Evolutionary conservation across 805 yeast genomes (phyloP), one percentile per base, ranked within the genome.

Genomic region (Komagataella phaffii): DNA sequence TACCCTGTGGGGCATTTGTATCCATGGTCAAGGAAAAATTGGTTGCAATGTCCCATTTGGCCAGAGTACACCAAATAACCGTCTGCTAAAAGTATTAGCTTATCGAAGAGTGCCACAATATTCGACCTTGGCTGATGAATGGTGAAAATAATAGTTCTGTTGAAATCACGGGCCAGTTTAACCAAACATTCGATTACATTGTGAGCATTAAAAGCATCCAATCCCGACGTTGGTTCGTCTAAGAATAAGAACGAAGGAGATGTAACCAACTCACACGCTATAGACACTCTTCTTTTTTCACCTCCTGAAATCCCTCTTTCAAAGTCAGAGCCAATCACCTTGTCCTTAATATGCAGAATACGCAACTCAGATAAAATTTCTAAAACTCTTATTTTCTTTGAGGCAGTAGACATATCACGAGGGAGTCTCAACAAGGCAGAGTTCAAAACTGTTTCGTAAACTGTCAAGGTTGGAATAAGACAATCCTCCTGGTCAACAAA

Each of bases 101-200:
- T 83, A 62, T 91, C 96, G 65, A 93, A 93, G 53, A 88, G 68
- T 0, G 96, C 83, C 40, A 93, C 97, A 63, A 93, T 91, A 61
- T 93, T 93, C 53, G 96, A 87, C 61, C 99, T 76, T 8, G 99
- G 99, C 64, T 93, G 99, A 68, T 93, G 99, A 57, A 93, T 93
- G 0, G 99, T 88, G 63, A 93, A 85, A 1, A 93, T 79, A 49
- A 93, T 81, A 0, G 99, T 91, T 62, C 98, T 80, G 54, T 85
- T 82, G 64, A 83, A 86, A 59, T 81, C 84, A 53, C 81, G 75
- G 0, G 97, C 88, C 53, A 93, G 73, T 53, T 85, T 76, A 2
- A 86, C 91, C 47, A 93, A 73, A 54, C 88, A 77, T 54, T 89
- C 97, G 47, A 93, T 74, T 6, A 93, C 99, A 59, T 90, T 88